Evolutionary conservation across 2,329 filamentous ascomycete species (phyloP).

Genomic region (Cephalotrichum gorgonifer): DNA sequence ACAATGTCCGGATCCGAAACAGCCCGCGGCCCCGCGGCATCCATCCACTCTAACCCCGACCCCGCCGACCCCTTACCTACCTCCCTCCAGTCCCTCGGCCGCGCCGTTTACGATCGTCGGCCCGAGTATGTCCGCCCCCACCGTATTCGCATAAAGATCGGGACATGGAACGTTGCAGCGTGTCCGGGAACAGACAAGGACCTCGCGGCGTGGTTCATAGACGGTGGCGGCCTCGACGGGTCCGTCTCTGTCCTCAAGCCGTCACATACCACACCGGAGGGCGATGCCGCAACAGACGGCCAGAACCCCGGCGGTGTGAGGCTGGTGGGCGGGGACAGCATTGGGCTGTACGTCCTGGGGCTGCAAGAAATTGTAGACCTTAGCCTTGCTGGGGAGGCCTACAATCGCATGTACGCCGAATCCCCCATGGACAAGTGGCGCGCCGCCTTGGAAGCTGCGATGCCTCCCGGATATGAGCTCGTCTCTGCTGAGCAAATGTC

Average conservation of each 20-base stretch:
- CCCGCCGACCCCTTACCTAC: slow-evolving; percentile 30
- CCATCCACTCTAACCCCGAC: slow-evolving; percentile 17
- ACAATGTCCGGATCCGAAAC: slow-evolving; percentile 6
- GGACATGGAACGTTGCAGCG: slow-evolving; percentile 89
- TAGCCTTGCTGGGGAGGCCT: slow-evolving; percentile 65
- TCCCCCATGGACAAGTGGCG: slow-evolving; percentile 70
- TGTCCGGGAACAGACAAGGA: slow-evolving; percentile 81
- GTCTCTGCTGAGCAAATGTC: slow-evolving; percentile 77
- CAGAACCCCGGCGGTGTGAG: slow-evolving; percentile 27
- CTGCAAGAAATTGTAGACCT: slow-evolving; percentile 90
- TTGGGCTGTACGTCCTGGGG: slow-evolving; percentile 82
- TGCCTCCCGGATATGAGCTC: slow-evolving; percentile 68
- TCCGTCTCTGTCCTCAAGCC: slow-evolving; percentile 39
- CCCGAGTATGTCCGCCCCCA: slow-evolving; percentile 69
- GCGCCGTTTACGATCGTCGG: slow-evolving; percentile 59
- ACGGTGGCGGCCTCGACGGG: slow-evolving; percentile 60
- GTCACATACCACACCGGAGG: slow-evolving; percentile 21
- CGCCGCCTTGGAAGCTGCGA: slow-evolving; percentile 56
- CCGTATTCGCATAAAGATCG: slow-evolving; percentile 75
- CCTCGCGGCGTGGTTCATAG: slow-evolving; percentile 78
- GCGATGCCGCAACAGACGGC: slow-evolving; percentile 29
- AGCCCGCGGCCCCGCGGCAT: slow-evolving; percentile 18
- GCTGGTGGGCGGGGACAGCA: slow-evolving; percentile 51
- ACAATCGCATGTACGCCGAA: slow-evolving; percentile 63
- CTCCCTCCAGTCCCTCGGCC: slow-evolving; percentile 48